Percentiles rank a stretch among this genome's conserved stretches.
Conservation (phyloP, 2,329 filamentous ascomycete genomes). For the Colletotrichum liaoningense region DNA sequence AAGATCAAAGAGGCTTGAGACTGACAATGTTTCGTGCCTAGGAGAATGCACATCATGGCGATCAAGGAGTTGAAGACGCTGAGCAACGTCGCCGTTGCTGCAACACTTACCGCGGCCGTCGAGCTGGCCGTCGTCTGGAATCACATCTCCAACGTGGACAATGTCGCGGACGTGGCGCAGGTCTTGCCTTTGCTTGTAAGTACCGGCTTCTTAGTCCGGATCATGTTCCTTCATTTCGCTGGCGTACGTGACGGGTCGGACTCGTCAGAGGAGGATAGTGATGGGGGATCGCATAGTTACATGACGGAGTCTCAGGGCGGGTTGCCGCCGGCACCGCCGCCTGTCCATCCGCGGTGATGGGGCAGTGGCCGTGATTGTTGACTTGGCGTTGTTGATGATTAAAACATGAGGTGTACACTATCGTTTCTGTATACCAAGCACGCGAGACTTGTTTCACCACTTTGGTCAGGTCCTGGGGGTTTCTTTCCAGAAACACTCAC, state of each 20-base stretch:
- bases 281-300: constrained; percentile 14
- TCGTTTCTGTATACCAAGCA: background rate
- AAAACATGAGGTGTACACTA: background rate
- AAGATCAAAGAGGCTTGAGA: background rate
- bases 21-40: background rate
- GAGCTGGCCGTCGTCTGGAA: constrained; percentile 50
- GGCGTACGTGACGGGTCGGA: constrained; percentile 21
- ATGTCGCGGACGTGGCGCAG: constrained; percentile 44
- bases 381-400: too few species aligned
- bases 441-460: background rate
- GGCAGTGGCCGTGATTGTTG: background rate
- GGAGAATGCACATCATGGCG: constrained; percentile 37
- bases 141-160: constrained; percentile 38
- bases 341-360: constrained; percentile 6
- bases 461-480: too few species aligned
- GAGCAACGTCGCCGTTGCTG: constrained; percentile 40
- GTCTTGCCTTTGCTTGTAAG: constrained; percentile 47
- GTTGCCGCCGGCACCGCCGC: constrained; percentile 19
- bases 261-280: constrained; percentile 26
- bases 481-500: too few species aligned
- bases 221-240: constrained; percentile 40
- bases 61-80: constrained; percentile 43
- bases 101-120: constrained; percentile 40
- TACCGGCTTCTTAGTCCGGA: constrained; percentile 42
- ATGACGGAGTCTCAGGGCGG: constrained; percentile 23